Evolutionary conservation across 768 basidiomycete genomes (phyloP).

Genomic region (Serpula lacrymans): DNA sequence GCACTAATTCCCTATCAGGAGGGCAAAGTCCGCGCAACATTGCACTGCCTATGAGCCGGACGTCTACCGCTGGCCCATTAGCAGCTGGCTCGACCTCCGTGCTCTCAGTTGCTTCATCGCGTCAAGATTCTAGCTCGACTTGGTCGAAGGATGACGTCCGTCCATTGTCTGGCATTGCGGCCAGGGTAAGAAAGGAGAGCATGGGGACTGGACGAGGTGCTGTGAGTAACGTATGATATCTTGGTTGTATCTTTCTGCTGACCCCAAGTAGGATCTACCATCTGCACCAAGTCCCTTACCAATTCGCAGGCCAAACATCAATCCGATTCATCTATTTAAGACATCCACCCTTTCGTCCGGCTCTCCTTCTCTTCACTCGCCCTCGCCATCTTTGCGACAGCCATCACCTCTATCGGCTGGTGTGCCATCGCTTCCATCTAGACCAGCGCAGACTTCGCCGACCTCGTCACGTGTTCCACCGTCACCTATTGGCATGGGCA

Average conservation of each 20-base stretch:
- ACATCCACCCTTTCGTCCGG: constrained; percentile 48
- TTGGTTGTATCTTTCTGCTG: not conserved
- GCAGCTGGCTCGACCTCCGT: constrained; percentile 33
- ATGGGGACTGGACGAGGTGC: constrained; percentile 34
- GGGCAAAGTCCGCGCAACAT: constrained; percentile 33
- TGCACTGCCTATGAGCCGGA: constrained; percentile 33
- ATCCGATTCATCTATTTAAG: constrained; percentile 46
- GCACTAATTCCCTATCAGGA: constrained; percentile 35
- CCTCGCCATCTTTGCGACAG: constrained; percentile 45
- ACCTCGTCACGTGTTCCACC: constrained; percentile 40
- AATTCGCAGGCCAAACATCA: constrained; percentile 42
- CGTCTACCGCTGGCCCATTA: constrained; percentile 27
- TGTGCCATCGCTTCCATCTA: constrained; percentile 32
- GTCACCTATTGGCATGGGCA: constrained; percentile 33
- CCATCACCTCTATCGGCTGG: constrained; percentile 41
- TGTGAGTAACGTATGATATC: constrained; percentile 11
- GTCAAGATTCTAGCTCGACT: constrained; percentile 32
- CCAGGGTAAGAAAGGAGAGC: constrained; percentile 52
- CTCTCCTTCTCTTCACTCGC: constrained; percentile 46
- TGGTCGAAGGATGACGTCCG: constrained; percentile 36
- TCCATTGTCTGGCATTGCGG: constrained; percentile 32
- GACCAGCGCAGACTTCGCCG: constrained; percentile 35
- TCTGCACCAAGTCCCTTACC: constrained; percentile 38
- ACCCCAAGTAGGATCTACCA: constrained; percentile 29
- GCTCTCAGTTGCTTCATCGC: constrained; percentile 39